phyloP scores from a whole-genome alignment of 2,329 filamentous ascomycete species.

The Beauveria rudraprayagi region DNA sequence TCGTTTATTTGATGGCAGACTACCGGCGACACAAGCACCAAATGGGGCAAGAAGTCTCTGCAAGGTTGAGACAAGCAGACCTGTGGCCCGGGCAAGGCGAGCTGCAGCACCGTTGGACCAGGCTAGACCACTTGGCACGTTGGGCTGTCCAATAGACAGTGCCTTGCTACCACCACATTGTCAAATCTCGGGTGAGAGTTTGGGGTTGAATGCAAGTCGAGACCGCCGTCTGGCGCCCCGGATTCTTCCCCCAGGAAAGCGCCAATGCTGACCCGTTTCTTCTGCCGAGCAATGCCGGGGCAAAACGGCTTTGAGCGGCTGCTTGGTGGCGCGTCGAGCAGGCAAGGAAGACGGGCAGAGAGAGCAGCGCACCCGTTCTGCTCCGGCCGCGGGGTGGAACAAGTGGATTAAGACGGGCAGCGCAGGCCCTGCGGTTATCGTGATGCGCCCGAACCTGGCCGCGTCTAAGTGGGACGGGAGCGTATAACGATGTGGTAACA shows the following conservation, averaged over 20 bases:
- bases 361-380: constrained; percentile 3
- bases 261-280: not conserved
- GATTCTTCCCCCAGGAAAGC: not conserved
- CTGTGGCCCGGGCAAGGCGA: not conserved
- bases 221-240: not conserved
- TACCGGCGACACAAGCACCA: not conserved
- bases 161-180: not conserved
- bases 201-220: not conserved
- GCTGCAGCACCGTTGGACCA: not conserved
- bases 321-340: not conserved
- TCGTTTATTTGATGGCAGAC: constrained; percentile 38
- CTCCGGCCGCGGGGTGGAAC: constrained; percentile 2
- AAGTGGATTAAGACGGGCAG: constrained; percentile 7
- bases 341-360: not conserved
- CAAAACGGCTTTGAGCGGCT: constrained; percentile 7
- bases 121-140: not conserved
- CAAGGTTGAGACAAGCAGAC: not conserved
- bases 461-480: constrained; percentile 12
- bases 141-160: not conserved
- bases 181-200: not conserved
- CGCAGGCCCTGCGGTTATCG: constrained; percentile 10
- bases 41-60: not conserved
- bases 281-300: constrained; percentile 4
- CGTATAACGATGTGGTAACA: constrained; percentile 11
- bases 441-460: constrained; percentile 12